Percentiles rank a stretch among this genome's conserved stretches.
These are phyloP conservation scores for Malassezia pachydermatis DNA, from an alignment of 1,284 basidiomycete species.

Conservation along the genomic window DNA sequence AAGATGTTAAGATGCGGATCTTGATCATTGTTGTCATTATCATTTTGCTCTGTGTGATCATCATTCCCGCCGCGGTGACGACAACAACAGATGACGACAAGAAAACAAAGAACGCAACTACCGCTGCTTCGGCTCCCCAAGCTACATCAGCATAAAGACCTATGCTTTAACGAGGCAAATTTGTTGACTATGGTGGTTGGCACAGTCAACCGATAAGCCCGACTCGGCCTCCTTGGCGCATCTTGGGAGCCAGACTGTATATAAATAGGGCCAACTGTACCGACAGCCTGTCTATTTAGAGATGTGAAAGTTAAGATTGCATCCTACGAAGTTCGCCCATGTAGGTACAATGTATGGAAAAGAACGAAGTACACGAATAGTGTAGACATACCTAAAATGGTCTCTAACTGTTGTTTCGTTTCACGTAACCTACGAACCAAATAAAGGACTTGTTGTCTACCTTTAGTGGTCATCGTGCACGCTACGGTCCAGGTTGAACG, in stretches of 20 bases:
- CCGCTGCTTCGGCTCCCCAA: not conserved
- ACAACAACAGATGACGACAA: not conserved
- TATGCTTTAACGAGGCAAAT: too few species aligned
- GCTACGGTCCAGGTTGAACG: constrained; percentile 31
- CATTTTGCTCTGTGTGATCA: constrained; percentile 44
- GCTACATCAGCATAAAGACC: not conserved
- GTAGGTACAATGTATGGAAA: not conserved
- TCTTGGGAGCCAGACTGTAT: not conserved
- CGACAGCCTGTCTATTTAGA: too few species aligned
- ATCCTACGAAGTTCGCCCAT: too few species aligned
- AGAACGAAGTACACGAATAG: not conserved
- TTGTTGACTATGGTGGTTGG: too few species aligned
- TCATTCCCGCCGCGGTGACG: constrained; percentile 22
- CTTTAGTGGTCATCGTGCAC: constrained; percentile 2
- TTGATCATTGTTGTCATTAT: constrained; percentile 39
- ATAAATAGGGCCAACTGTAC: not conserved
- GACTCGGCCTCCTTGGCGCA: too few species aligned
- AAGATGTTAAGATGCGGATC: constrained; percentile 29
- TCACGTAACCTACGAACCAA: too few species aligned
- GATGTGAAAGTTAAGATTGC: too few species aligned
- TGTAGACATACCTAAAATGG: not conserved
- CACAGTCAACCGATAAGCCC: too few species aligned
- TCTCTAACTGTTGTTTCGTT: too few species aligned
- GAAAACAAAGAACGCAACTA: not conserved
- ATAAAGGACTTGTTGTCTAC: too few species aligned